Conservation (phyloP, 129 eudicot species). For the Arctium minus region DNA sequence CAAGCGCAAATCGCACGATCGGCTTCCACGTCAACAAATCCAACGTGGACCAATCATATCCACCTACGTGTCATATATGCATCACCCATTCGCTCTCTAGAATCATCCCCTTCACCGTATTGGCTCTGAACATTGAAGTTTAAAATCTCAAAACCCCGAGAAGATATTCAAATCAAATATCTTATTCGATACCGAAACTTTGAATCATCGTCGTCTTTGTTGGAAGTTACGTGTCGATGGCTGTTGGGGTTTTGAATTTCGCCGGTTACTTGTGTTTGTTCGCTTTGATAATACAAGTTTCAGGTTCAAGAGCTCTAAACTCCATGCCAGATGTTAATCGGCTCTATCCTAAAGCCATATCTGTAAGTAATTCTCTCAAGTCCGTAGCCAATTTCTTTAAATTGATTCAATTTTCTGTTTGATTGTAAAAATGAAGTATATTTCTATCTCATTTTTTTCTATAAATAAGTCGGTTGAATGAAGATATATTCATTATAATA, state of each 20-base stretch:
- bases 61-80: neutral
- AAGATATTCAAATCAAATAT: neutral
- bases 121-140: neutral
- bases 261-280: constrained; percentile 7
- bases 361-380: neutral
- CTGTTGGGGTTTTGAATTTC: neutral
- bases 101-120: neutral
- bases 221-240: neutral
- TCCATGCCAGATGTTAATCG: constrained; percentile 3
- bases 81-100: neutral
- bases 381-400: neutral
- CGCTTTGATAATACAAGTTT: constrained; percentile 6
- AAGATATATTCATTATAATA: neutral
- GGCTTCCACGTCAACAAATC: constrained; percentile 10
- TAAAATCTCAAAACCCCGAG: neutral
- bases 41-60: constrained; percentile 12
- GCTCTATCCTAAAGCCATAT: constrained; percentile 9
- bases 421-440: neutral
- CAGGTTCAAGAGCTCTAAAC: neutral
- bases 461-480: neutral
- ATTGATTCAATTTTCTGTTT: neutral
- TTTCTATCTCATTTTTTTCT: neutral
- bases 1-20: neutral
- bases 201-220: neutral
- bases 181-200: neutral